These are phyloP conservation scores for Cytospora piceicola DNA, from an alignment of 2,329 filamentous ascomycete species.

Conservation along the genomic window DNA sequence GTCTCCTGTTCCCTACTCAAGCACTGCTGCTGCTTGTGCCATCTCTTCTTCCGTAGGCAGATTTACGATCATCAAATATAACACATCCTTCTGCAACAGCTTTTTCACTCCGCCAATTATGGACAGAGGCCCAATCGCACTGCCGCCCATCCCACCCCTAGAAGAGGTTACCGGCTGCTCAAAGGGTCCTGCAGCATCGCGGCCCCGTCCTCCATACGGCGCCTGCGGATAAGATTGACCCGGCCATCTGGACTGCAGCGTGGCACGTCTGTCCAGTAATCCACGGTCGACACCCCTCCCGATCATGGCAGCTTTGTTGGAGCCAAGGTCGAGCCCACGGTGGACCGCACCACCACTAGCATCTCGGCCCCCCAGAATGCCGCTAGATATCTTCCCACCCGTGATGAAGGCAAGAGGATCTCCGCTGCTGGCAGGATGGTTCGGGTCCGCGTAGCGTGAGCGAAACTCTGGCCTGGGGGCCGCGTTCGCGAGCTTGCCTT, in stretches of 20 bases:
- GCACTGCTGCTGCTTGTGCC: conserved; percentile 1
- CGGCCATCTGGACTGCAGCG: neutral
- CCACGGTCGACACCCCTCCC: neutral
- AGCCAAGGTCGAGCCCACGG: conserved; percentile 6
- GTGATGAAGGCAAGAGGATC: conserved; percentile 36
- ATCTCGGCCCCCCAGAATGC: neutral
- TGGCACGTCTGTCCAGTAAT: neutral
- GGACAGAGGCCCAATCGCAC: conserved; percentile 10
- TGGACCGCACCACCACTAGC: neutral
- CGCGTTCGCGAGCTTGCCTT: conserved; percentile 31
- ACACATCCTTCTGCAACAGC: conserved; percentile 29
- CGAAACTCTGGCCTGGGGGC: conserved; percentile 34
- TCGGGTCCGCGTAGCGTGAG: conserved; percentile 38
- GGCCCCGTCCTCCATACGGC: neutral
- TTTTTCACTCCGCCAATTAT: conserved; percentile 27
- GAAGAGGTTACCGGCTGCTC: neutral
- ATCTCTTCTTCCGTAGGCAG: conserved; percentile 25
- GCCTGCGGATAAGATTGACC: neutral
- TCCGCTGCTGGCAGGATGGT: conserved; percentile 36
- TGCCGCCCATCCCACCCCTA: neutral
- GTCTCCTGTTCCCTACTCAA: neutral
- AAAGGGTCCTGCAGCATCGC: neutral
- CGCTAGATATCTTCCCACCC: conserved; percentile 26
- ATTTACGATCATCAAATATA: conserved; percentile 31
- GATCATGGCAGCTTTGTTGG: neutral